Conservation (phyloP, 2,329 filamentous ascomycete genomes). For the Fusarium palustre region DNA sequence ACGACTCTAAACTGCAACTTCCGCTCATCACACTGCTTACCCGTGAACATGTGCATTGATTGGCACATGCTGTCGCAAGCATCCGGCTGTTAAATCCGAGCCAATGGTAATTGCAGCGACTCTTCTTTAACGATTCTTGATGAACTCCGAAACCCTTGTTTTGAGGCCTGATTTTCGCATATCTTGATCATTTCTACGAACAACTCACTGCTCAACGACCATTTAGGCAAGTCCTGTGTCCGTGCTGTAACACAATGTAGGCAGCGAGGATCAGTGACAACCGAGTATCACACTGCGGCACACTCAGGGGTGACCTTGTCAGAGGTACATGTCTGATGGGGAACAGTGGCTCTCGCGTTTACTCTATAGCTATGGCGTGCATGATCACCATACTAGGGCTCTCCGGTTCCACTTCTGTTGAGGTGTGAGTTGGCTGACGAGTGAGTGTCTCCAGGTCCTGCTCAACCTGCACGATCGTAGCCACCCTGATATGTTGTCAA, state of each 20-base stretch:
- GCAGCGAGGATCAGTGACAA: background rate
- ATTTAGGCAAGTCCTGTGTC: background rate
- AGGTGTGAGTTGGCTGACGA: conserved; percentile 4
- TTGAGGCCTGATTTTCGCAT: background rate
- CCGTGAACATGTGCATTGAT: background rate
- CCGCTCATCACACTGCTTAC: background rate
- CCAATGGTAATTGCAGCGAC: conserved; percentile 11
- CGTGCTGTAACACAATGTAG: background rate
- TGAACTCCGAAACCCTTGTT: background rate
- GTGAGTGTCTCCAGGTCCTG: background rate
- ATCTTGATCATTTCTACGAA: background rate
- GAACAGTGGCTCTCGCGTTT: conserved; percentile 8
- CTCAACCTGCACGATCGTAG: conserved; percentile 26
- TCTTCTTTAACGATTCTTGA: background rate
- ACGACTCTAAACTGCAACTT: background rate
- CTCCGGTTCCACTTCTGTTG: conserved; percentile 2
- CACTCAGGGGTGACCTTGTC: conserved; percentile 20
- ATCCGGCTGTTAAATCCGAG: background rate
- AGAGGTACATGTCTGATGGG: background rate
- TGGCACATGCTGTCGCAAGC: background rate
- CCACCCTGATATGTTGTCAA: conserved; percentile 8
- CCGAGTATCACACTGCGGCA: background rate
- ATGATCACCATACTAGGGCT: conserved; percentile 9
- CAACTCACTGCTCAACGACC: background rate
- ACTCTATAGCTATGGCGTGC: conserved; percentile 34